These are phyloP conservation scores for Phytophthora colocasiae DNA, from an alignment of 352 stramenopile species.

Conservation along the genomic window DNA sequence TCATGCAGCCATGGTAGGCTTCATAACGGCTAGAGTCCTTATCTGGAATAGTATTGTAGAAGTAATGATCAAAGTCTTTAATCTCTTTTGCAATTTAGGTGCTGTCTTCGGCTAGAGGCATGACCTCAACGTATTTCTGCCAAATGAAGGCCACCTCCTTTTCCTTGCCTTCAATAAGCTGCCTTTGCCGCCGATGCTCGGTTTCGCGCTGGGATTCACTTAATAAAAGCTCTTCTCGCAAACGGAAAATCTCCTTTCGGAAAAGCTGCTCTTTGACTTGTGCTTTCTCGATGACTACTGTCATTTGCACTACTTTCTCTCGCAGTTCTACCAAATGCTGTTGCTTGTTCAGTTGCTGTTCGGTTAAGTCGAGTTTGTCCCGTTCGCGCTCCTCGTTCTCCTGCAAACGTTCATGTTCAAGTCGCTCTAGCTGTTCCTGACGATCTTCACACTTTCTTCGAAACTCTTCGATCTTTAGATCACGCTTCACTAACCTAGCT, in stretches of 20 bases:
- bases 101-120: conserved; percentile 27
- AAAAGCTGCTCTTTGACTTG: conserved; percentile 56
- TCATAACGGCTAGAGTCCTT: conserved; percentile 18
- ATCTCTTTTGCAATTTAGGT: background rate
- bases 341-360: conserved; percentile 47
- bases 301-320: conserved; percentile 33
- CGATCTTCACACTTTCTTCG: conserved; percentile 39
- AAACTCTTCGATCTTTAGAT: conserved; percentile 42
- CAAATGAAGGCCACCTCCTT: conserved; percentile 78
- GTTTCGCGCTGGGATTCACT: conserved; percentile 68
- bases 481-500: conserved; percentile 37
- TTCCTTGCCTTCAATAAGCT: conserved; percentile 61
- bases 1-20: background rate
- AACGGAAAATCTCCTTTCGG: conserved; percentile 54
- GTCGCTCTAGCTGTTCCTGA: conserved; percentile 24
- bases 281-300: conserved; percentile 42
- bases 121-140: conserved; percentile 66
- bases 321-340: conserved; percentile 35
- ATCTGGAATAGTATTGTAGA: conserved; percentile 2
- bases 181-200: conserved; percentile 53
- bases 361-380: conserved; percentile 28
- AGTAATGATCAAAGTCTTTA: background rate
- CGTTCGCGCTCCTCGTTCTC: conserved; percentile 27
- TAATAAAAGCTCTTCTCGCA: conserved; percentile 67
- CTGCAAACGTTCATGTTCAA: conserved; percentile 26